Evolutionary conservation across 2,329 filamentous ascomycete species (phyloP).

Genomic region (Leptographium radiaticola): DNA sequence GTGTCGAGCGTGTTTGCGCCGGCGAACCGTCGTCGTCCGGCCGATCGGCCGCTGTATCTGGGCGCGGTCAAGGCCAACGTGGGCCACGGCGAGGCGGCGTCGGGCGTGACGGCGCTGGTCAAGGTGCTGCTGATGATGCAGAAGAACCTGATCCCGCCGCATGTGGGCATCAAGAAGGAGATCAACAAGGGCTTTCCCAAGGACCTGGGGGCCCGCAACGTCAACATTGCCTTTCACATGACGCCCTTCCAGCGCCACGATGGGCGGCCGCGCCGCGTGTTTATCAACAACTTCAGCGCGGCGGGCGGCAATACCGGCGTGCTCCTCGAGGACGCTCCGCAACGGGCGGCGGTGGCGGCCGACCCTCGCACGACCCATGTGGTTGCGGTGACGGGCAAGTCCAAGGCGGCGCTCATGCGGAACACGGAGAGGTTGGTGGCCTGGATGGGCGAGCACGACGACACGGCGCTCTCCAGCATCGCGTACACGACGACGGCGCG

Average conservation of each 20-base stretch:
- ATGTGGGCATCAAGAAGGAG: slow-evolving; percentile 51
- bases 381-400: slow-evolving; percentile 45
- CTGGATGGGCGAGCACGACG: slow-evolving; percentile 38
- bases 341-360: slow-evolving; percentile 14
- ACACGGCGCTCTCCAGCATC: slow-evolving; percentile 40
- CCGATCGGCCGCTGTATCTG: slow-evolving; percentile 42
- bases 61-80: slow-evolving; percentile 54
- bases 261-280: slow-evolving; percentile 32
- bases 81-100: slow-evolving; percentile 49
- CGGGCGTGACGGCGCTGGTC: slow-evolving; percentile 47
- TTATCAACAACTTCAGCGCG: slow-evolving; percentile 59
- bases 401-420: slow-evolving; percentile 39
- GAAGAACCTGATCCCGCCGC: slow-evolving; percentile 49
- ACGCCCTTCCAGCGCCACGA: slow-evolving; percentile 36
- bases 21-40: slow-evolving; percentile 29
- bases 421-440: slow-evolving; percentile 43
- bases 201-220: slow-evolving; percentile 42
- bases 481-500: slow-evolving; percentile 58
- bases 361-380: slow-evolving; percentile 45
- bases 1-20: slow-evolving; percentile 46
- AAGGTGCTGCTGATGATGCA: slow-evolving; percentile 55
- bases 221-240: slow-evolving; percentile 43
- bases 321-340: slow-evolving; percentile 48
- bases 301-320: slow-evolving; percentile 60
- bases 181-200: slow-evolving; percentile 48